Percentiles rank a stretch among this genome's conserved stretches.
phyloP scores from a whole-genome alignment of 2,329 filamentous ascomycete species.

The Cladorrhinum sp. region DNA sequence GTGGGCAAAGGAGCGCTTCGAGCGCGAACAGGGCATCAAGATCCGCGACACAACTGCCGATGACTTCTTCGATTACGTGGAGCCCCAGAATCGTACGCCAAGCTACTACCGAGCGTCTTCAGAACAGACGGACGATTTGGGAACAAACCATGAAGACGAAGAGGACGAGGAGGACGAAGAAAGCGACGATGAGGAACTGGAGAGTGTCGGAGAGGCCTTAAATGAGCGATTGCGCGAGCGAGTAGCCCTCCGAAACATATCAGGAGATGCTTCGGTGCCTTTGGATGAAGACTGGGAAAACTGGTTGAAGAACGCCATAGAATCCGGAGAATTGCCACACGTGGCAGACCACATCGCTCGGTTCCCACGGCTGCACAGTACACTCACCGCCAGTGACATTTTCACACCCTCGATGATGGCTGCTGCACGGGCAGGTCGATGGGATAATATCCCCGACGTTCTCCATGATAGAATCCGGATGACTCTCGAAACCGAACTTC shows the following conservation, averaged over 20 bases:
- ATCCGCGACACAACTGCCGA: conserved; percentile 72
- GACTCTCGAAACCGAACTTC: conserved; percentile 41
- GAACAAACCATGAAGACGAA: conserved; percentile 18
- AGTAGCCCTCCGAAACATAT: conserved; percentile 57
- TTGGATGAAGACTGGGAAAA: conserved; percentile 73
- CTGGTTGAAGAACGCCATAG: conserved; percentile 68
- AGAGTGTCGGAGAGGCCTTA: conserved; percentile 59
- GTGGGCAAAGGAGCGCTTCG: conserved; percentile 78
- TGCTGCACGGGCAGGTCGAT: conserved; percentile 54
- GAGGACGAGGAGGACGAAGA: conserved; percentile 43
- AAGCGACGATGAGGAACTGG: conserved; percentile 52
- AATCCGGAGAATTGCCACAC: conserved; percentile 55
- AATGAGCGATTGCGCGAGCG: conserved; percentile 65
- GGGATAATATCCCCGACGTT: conserved; percentile 56
- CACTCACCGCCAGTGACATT: conserved; percentile 32
- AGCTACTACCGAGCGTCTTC: conserved; percentile 6
- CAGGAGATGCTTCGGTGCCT: conserved; percentile 55
- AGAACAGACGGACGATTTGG: conserved; percentile 6
- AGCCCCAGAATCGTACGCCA: conserved; percentile 39
- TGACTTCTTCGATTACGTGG: conserved; percentile 62
- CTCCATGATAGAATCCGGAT: conserved; percentile 52
- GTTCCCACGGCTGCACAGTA: conserved; percentile 32
- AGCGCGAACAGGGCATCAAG: conserved; percentile 67
- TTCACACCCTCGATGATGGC: conserved; percentile 52
- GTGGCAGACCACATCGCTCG: conserved; percentile 43